Evolutionary conservation across 2,329 filamentous ascomycete genomes (phyloP).

Genomic region (Ploettnerulaceae sp.): DNA sequence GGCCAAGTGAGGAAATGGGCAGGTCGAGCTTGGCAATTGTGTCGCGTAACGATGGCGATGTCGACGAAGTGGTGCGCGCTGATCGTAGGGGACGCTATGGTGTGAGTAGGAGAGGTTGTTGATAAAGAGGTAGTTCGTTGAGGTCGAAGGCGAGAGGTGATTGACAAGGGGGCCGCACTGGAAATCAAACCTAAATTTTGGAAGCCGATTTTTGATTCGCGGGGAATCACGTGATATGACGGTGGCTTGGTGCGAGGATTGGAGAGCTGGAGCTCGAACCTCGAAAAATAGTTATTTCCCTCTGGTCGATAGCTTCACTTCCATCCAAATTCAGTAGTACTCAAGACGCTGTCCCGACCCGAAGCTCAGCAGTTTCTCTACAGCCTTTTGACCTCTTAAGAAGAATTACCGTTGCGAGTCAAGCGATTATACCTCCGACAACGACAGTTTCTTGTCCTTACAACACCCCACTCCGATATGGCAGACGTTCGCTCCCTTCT

Average conservation of each 20-base stretch:
- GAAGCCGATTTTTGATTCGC: slow-evolving; percentile 3
- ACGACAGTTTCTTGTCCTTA: too few species aligned
- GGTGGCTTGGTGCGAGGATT: neutral
- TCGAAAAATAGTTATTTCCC: slow-evolving; percentile 3
- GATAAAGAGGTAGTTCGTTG: neutral
- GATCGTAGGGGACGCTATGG: neutral
- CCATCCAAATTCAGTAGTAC: neutral
- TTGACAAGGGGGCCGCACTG: neutral
- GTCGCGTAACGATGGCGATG: slow-evolving; percentile 10
- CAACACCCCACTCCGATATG: slow-evolving; percentile 48
- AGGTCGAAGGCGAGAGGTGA: slow-evolving; percentile 12
- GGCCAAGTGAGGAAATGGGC: neutral
- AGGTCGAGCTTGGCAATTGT: neutral
- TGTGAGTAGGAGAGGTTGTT: slow-evolving; percentile 6
- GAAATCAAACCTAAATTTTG: neutral
- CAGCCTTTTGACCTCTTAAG: neutral
- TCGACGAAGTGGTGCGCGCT: neutral
- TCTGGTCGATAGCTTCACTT: neutral
- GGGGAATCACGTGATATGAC: slow-evolving; percentile 9
- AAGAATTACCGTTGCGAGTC: too few species aligned
- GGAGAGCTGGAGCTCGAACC: slow-evolving; percentile 1
- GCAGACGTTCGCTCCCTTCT: slow-evolving; percentile 75
- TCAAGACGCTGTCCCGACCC: neutral
- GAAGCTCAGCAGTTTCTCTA: neutral
- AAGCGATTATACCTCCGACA: too few species aligned